Conservation (phyloP, 2,329 filamentous ascomycete genomes). For the Fusarium subtropicale region DNA sequence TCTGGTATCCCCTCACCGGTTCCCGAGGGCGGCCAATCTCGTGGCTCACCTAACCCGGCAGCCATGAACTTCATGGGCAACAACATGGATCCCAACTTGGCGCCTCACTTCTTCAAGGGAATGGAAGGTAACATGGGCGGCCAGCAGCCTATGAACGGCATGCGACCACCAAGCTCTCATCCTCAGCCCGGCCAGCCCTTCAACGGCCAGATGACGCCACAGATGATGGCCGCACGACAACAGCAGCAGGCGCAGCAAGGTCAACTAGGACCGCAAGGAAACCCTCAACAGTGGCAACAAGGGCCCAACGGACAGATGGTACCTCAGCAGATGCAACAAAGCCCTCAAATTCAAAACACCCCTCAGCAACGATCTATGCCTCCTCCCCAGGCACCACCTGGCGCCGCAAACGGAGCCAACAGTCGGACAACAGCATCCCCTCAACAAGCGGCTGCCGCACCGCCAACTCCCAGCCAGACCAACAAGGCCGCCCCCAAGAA, state of each 20-base stretch:
- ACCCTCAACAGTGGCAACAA: conserved; percentile 56
- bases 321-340: conserved; percentile 56
- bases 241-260: conserved; percentile 55
- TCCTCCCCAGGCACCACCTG: conserved; percentile 70
- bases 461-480: conserved; percentile 79
- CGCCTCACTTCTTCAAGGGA: conserved; percentile 69
- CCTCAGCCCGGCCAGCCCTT: conserved; percentile 64
- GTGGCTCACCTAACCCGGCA: conserved; percentile 71
- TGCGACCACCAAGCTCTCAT: conserved; percentile 77
- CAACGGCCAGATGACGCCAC: conserved; percentile 68
- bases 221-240: conserved; percentile 65
- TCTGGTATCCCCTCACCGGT: conserved; percentile 77
- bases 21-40: conserved; percentile 75
- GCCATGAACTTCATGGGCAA: conserved; percentile 72
- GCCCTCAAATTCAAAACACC: conserved; percentile 69
- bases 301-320: conserved; percentile 57
- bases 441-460: conserved; percentile 72
- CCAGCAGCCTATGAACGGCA: conserved; percentile 68
- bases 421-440: conserved; percentile 70
- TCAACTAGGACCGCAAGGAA: conserved; percentile 50
- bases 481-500: conserved; percentile 83
- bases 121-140: conserved; percentile 61
- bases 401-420: conserved; percentile 61
- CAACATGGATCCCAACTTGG: conserved; percentile 72
- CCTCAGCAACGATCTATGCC: conserved; percentile 80